phyloP scores from a whole-genome alignment of 2,329 filamentous ascomycete species.

The Periconia sp. region DNA sequence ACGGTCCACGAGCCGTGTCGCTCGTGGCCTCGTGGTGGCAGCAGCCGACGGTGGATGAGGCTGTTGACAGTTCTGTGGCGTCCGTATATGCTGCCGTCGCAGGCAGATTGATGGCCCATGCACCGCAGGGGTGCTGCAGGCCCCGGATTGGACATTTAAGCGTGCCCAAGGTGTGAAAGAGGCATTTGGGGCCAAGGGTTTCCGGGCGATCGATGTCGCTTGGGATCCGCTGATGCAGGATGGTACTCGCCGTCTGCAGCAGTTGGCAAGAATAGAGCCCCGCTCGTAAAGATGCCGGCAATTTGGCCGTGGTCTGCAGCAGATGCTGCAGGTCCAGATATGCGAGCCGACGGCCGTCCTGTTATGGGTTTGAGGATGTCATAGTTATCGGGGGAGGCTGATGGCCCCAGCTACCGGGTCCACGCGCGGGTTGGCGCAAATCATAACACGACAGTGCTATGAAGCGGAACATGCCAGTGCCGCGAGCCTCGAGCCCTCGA shows the following conservation, averaged over 20 bases:
- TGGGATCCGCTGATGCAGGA: constrained; percentile 9
- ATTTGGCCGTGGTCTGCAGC: constrained; percentile 11
- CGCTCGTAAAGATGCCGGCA: constrained; percentile 19
- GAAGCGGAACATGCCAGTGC: constrained; percentile 16
- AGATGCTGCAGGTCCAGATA: constrained; percentile 21
- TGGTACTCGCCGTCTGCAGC: constrained; percentile 20
- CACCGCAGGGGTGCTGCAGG: constrained; percentile 7
- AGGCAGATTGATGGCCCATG: constrained; percentile 9
- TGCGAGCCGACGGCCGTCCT: constrained; percentile 24
- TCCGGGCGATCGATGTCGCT: constrained; percentile 24
- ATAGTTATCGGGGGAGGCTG: constrained; percentile 35
- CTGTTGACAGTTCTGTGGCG: constrained; percentile 24
- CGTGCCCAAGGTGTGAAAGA: constrained; percentile 10
- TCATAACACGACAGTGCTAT: constrained; percentile 30
- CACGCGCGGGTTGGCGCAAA: constrained; percentile 35
- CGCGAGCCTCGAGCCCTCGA: constrained; percentile 8
- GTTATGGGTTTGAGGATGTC: constrained; percentile 34
- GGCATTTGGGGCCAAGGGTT: constrained; percentile 9
- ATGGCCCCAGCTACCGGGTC: constrained; percentile 34
- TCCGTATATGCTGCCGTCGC: constrained; percentile 3
- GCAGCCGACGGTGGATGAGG: constrained; percentile 13
- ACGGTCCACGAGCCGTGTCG: too few relatives aligned
- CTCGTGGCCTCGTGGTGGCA: constrained; percentile 12
- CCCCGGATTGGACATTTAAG: constrained; percentile 4
- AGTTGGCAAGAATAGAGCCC: constrained; percentile 24